Evolutionary conservation across 208 protist species (phyloP), one percentile per base, ranked within the genome.

Genomic region (Herpetomonas muscarum): DNA sequence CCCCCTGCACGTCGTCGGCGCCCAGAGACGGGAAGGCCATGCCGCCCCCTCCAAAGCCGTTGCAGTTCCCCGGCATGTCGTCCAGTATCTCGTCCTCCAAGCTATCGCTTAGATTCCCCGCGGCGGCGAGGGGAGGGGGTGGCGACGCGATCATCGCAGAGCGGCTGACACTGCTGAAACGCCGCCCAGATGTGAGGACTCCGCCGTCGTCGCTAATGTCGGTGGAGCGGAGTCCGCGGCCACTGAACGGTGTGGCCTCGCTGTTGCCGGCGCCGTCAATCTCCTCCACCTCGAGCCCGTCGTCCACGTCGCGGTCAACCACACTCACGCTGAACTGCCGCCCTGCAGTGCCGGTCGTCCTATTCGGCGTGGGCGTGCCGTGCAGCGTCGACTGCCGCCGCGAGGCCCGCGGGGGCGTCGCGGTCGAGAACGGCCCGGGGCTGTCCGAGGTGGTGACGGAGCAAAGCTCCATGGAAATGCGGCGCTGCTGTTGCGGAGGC

Each of bases 391-490:
- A n/a, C n/a, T n/a, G n/a, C n/a, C n/a, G n/a, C n/a, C n/a, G n/a
- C n/a, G n/a, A n/a, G n/a, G n/a, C n/a, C n/a, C n/a, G n/a, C n/a
- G n/a, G n/a, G n/a, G n/a, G n/a, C n/a, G n/a, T n/a, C n/a, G n/a
- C n/a, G n/a, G n/a, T n/a, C n/a, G 25, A 25, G 29, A 31, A 13
- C 13, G 65, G 26, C 25, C 61, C 65, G 6, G 22, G 52, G 21
- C 58, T 65, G 21, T 51, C 2, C n/a, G 58, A 61, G 24, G 61
- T 24, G 15, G 37, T 50, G 6, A 61, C 24, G 24, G 54, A 36
- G 21, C n/a, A n/a, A n/a, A n/a, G n/a, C n/a, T 13, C 59, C n/a
- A 44, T n/a, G 13, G 65, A 71, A 25, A 71, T 45, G 26, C 52
- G 57, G n/a, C 58, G 58, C 36, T 71, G 58, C 31, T 30, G 56